phyloP scores from a whole-genome alignment of 495 filamentous ascomycete species.

The Penicillium egyptiacum region DNA sequence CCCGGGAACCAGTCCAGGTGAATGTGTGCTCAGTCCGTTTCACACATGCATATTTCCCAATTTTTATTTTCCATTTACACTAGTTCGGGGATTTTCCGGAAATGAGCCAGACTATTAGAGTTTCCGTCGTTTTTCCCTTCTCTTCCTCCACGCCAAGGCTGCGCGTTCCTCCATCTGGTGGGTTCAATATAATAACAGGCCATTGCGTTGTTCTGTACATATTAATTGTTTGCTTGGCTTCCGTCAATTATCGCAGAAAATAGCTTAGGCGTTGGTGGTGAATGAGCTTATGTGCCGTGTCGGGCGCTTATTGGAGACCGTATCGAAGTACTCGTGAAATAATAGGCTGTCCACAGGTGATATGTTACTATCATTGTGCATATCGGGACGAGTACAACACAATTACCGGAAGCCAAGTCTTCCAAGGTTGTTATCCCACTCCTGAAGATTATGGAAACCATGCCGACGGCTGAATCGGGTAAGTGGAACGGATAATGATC shows the following conservation, averaged over 20 bases:
- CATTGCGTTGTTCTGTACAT: slow-evolving; percentile 7
- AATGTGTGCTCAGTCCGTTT: slow-evolving; percentile 10
- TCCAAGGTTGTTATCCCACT: background rate
- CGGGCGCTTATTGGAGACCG: slow-evolving; percentile 17
- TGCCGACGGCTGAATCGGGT: slow-evolving; percentile 7
- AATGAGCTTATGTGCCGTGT: slow-evolving; percentile 21
- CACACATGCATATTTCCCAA: background rate
- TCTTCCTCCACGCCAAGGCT: slow-evolving; percentile 12
- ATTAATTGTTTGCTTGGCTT: slow-evolving; percentile 2
- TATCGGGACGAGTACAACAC: background rate
- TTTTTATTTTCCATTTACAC: background rate
- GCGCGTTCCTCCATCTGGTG: slow-evolving; percentile 7
- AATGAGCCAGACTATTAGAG: slow-evolving; percentile 8
- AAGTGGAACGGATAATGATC: slow-evolving; percentile 10
- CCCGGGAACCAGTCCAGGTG: background rate
- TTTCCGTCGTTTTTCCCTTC: slow-evolving; percentile 3
- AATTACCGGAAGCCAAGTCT: slow-evolving; percentile 4
- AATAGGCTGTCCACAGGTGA: slow-evolving; percentile 2
- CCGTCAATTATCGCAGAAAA: background rate
- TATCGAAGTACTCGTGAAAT: background rate
- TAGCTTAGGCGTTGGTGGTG: background rate
- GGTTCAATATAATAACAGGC: slow-evolving; percentile 1
- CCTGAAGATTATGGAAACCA: slow-evolving; percentile 1
- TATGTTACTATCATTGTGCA: slow-evolving; percentile 9
- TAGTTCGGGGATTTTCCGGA: slow-evolving; percentile 11